Evolutionary conservation across 257 asterid genomes (phyloP).

Genomic region (Parsonsia alboflavescens): DNA sequence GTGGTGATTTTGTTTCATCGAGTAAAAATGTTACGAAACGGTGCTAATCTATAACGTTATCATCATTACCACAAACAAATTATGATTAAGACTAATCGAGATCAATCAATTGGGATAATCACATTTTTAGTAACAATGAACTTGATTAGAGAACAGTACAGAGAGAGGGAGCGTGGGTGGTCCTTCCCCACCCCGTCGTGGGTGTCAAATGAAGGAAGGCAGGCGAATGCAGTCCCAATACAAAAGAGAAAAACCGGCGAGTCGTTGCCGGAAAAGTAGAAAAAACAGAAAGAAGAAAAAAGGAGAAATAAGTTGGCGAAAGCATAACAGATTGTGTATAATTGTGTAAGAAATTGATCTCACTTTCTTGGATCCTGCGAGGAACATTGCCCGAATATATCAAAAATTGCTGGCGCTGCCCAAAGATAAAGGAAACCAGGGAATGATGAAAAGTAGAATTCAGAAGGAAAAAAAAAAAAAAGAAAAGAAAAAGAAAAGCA

Average conservation of each 20-base stretch:
- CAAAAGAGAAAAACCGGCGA: background rate
- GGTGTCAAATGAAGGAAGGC: slow-evolving; percentile 4
- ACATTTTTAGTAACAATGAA: background rate
- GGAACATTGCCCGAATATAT: slow-evolving; percentile 22
- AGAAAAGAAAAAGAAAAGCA: slow-evolving; percentile 9
- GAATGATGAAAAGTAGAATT: slow-evolving; percentile 61
- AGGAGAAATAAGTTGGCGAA: slow-evolving; percentile 15
- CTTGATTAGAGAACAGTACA: background rate
- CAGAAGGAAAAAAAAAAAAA: slow-evolving; percentile 25
- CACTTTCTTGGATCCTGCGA: slow-evolving; percentile 74
- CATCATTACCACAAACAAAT: background rate
- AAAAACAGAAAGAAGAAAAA: slow-evolving; percentile 8
- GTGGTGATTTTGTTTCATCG: background rate
- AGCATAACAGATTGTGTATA: slow-evolving; percentile 24
- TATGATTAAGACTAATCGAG: background rate
- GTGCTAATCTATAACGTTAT: background rate
- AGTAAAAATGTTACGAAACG: background rate
- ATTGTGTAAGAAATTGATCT: slow-evolving; percentile 35
- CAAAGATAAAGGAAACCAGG: slow-evolving; percentile 54
- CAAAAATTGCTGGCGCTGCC: slow-evolving; percentile 28
- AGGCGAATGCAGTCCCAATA: background rate
- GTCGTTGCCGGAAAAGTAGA: slow-evolving; percentile 8
- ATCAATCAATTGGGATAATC: background rate
- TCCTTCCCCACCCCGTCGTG: slow-evolving; percentile 9
- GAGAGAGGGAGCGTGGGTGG: background rate